phyloP scores from a whole-genome alignment of 805 yeast genomes.

The Sugiyamaella chiloensis region DNA sequence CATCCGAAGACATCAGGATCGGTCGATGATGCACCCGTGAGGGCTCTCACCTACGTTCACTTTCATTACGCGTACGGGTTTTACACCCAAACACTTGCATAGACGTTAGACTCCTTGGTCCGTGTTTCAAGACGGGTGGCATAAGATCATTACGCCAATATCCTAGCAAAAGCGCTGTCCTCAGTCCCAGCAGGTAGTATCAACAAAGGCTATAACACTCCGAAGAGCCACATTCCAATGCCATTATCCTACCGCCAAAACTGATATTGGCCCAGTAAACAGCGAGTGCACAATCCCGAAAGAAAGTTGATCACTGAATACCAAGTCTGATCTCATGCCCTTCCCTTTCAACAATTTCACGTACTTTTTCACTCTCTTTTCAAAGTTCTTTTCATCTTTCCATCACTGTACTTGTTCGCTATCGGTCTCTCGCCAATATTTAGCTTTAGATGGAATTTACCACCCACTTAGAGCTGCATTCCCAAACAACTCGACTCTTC shows the following conservation, averaged over 20 bases:
- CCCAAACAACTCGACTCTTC: constrained; percentile 41
- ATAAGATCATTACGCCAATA: constrained; percentile 38
- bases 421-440: constrained; percentile 48
- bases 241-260: constrained; percentile 37
- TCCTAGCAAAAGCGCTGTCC: constrained; percentile 39
- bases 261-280: constrained; percentile 39
- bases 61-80: constrained; percentile 42
- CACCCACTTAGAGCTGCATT: constrained; percentile 42
- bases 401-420: constrained; percentile 48
- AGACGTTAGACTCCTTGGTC: constrained; percentile 44
- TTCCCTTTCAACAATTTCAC: constrained; percentile 46
- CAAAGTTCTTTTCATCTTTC: constrained; percentile 46
- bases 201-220: constrained; percentile 35
- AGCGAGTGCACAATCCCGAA: constrained; percentile 34
- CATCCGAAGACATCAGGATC: constrained; percentile 41
- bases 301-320: constrained; percentile 27
- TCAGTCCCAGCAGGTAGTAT: constrained; percentile 30
- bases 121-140: constrained; percentile 41
- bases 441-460: constrained; percentile 44
- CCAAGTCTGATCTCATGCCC: constrained; percentile 42
- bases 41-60: constrained; percentile 40
- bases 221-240: constrained; percentile 36
- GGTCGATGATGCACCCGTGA: constrained; percentile 38
- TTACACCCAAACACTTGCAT: constrained; percentile 42
- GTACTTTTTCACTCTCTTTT: constrained; percentile 45